Evolutionary conservation across 371 early-diverging fungal species (phyloP), one percentile per base, ranked within the genome.

Genomic region (Mortierella polycephala): DNA sequence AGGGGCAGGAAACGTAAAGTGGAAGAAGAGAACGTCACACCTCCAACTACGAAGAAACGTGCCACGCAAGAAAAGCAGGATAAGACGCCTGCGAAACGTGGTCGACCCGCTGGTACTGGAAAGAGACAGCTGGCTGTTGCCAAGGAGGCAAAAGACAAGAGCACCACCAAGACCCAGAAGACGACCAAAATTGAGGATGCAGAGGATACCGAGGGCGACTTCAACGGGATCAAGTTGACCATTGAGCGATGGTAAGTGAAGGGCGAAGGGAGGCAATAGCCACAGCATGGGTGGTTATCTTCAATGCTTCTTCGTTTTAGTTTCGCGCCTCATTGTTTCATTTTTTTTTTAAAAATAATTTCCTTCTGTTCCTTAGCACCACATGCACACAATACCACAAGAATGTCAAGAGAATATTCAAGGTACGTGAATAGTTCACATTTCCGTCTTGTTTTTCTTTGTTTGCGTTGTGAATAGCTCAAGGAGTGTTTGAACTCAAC

Each of bases 351-450:
- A 9, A 30, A 20, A 1, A 14, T 57, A 1, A 30, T 47, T 57
- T 23, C 4, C 30, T 40, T 37, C 18, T 18, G 47, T 13, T 37
- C n/a, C 9, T 39, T 44, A 74, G 75, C 67, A 63, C 58, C 1
- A 75, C 76, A 30, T 75, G 76, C 67, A 70, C 76, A 5, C 76
- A 75, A 21, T 75, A 75, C 47, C 57, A 56, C 10, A 60, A 44
- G 55, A 75, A 75, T 51, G 63, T 67, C 41, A 46, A 21, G 51
- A 58, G 71, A 53, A 69, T 75, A 66, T 57, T 57, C 30, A 55
- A 64, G 62, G 75, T 75, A 67, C 37, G 14, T 3, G 6, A n/a
- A 21, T 46, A 53, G 39, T 18, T 13, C 47, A n/a, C 23, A 40
- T n/a, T 30, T 20, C 5, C 13, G 21, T 40, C 39, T 23, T 40